Evolutionary conservation across 441 rosid species (phyloP).

Genomic region (Biscutella laevigata): DNA sequence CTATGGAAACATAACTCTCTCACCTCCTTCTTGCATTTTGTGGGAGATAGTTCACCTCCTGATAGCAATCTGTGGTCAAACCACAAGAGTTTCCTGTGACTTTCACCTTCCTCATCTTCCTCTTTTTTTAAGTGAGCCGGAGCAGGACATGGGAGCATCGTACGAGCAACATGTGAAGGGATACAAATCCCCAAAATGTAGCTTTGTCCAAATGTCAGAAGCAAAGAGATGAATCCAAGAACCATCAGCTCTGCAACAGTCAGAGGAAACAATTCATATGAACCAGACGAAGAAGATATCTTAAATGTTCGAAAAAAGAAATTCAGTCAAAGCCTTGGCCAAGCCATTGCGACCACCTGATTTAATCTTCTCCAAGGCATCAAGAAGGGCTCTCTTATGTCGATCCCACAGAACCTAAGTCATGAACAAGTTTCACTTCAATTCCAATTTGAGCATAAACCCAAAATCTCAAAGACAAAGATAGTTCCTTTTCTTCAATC

Average conservation of each 20-base stretch:
- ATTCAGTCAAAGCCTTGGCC: neutral
- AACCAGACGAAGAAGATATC: neutral
- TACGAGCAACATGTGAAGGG: conserved; percentile 40
- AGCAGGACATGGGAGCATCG: conserved; percentile 64
- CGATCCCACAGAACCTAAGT: conserved; percentile 66
- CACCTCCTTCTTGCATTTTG: conserved; percentile 49
- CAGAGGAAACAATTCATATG: neutral
- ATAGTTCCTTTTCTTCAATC: neutral
- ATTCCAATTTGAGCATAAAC: neutral
- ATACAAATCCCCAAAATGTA: conserved; percentile 58
- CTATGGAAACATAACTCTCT: conserved; percentile 8
- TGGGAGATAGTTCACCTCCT: conserved; percentile 20
- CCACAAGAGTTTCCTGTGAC: conserved; percentile 53
- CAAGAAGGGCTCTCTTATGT: conserved; percentile 73
- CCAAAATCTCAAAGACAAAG: conserved; percentile 5
- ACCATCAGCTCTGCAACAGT: conserved; percentile 79
- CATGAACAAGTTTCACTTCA: conserved; percentile 9
- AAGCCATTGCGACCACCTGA: no score
- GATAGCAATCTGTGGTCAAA: conserved; percentile 44
- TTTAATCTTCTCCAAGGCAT: conserved; percentile 88
- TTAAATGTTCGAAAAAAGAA: neutral
- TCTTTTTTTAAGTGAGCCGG: neutral
- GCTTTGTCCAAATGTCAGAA: conserved; percentile 67
- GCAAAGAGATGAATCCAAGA: conserved; percentile 83
- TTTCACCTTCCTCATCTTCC: conserved; percentile 28